These are phyloP conservation scores for Wolfiporia cocos DNA, from an alignment of 1,284 basidiomycete genomes.

Conservation along the genomic window DNA sequence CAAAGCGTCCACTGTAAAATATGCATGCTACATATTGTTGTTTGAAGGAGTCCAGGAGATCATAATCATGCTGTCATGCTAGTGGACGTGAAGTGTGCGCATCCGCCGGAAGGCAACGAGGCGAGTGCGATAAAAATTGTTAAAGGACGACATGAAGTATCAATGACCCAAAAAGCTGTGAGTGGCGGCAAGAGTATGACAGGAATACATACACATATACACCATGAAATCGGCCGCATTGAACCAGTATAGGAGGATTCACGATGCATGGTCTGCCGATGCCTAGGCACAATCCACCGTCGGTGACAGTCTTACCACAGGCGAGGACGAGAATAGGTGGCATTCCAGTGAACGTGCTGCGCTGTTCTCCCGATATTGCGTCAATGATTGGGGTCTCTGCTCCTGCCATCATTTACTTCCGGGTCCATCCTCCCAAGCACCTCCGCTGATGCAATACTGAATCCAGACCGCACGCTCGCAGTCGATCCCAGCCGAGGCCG, in stretches of 20 bases:
- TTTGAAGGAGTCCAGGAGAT: not conserved
- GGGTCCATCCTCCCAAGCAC: constrained; percentile 29
- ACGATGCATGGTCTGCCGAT: not conserved
- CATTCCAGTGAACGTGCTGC: not conserved
- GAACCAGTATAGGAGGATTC: not conserved
- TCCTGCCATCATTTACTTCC: constrained; percentile 20
- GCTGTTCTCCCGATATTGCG: not conserved
- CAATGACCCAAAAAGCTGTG: not conserved
- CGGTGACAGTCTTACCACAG: too few species aligned
- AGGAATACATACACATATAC: constrained; percentile 2
- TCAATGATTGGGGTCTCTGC: constrained; percentile 8
- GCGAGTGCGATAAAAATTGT: not conserved
- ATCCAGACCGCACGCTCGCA: constrained; percentile 22
- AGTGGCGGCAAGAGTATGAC: not conserved
- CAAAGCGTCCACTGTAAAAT: not conserved
- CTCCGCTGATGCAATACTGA: constrained; percentile 28
- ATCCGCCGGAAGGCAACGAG: not conserved
- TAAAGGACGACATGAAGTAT: not conserved
- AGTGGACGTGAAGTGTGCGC: not conserved
- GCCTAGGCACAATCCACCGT: not conserved
- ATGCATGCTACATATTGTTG: constrained; percentile 1
- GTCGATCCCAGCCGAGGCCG: constrained; percentile 23
- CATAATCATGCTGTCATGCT: not conserved
- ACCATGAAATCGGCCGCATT: not conserved
- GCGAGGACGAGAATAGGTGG: not conserved